Conservation (phyloP, 345 rosid genomes). For the Boechera retrofracta region DNA sequence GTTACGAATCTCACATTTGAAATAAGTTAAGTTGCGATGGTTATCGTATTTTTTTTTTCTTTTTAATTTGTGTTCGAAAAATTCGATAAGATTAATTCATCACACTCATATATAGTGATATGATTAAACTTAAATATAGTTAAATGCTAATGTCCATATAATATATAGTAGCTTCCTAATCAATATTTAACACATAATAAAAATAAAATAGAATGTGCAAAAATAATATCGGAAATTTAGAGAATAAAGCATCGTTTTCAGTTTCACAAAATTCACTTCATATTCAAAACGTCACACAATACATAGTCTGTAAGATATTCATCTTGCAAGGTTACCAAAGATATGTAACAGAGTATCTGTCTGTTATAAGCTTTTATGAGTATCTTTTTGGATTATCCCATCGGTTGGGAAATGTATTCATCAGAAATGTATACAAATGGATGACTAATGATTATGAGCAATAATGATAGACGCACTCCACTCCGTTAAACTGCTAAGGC, state of each 20-base stretch:
- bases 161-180: neutral
- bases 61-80: neutral
- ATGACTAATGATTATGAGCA: conserved; percentile 1
- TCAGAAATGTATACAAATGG: neutral
- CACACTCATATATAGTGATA: no score
- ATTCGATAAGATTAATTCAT: no score
- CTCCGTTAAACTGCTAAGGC: conserved; percentile 6
- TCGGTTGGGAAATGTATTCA: neutral
- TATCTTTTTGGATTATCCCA: neutral
- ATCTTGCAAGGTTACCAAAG: no score
- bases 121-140: no score
- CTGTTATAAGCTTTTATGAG: neutral
- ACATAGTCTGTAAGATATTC: no score
- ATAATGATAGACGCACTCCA: conserved; percentile 15
- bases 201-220: no score
- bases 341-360: no score
- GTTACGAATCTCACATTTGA: neutral
- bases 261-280: neutral
- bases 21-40: neutral
- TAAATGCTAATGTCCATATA: no score
- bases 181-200: neutral
- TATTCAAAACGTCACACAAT: neutral
- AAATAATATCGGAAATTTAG: neutral
- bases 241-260: neutral
- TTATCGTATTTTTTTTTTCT: neutral